These are phyloP conservation scores for Dothiorella sarmentorum DNA, from an alignment of 2,329 filamentous ascomycete species.

Conservation along the genomic window DNA sequence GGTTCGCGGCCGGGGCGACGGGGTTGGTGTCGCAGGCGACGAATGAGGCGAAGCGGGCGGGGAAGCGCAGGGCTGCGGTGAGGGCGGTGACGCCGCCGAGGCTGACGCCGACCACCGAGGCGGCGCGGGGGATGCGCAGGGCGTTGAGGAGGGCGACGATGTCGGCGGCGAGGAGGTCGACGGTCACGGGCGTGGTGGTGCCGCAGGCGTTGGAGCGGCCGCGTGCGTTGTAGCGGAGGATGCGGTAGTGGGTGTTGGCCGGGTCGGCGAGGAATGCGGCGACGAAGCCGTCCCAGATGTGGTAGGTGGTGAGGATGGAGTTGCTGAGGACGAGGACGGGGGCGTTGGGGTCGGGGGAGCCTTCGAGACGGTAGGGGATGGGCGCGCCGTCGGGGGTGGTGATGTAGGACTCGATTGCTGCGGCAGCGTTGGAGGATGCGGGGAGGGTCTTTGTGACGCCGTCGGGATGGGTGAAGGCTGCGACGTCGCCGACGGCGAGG, in stretches of 20 bases:
- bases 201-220: constrained; percentile 54
- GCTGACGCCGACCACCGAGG: constrained; percentile 70
- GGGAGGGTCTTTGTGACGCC: constrained; percentile 55
- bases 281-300: constrained; percentile 79
- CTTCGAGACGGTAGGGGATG: constrained; percentile 73
- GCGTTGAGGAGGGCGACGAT: constrained; percentile 63
- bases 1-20: constrained; percentile 68
- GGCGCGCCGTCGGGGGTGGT: constrained; percentile 64
- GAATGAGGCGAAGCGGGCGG: constrained; percentile 57
- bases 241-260: constrained; percentile 61
- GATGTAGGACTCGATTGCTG: constrained; percentile 63
- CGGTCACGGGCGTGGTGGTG: constrained; percentile 43
- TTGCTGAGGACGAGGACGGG: constrained; percentile 75
- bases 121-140: constrained; percentile 64
- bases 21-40: constrained; percentile 78
- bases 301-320: constrained; percentile 71
- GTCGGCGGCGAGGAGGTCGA: constrained; percentile 67
- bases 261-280: constrained; percentile 53
- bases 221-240: constrained; percentile 74
- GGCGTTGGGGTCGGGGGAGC: constrained; percentile 61
- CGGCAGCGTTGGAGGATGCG: constrained; percentile 28
- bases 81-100: constrained; percentile 78
- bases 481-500: constrained; percentile 49
- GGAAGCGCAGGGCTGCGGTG: constrained; percentile 66
- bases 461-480: constrained; percentile 52